These are phyloP conservation scores for Solanum hybrid DNA, from an alignment of 305 asterid species.

Conservation along the genomic window DNA sequence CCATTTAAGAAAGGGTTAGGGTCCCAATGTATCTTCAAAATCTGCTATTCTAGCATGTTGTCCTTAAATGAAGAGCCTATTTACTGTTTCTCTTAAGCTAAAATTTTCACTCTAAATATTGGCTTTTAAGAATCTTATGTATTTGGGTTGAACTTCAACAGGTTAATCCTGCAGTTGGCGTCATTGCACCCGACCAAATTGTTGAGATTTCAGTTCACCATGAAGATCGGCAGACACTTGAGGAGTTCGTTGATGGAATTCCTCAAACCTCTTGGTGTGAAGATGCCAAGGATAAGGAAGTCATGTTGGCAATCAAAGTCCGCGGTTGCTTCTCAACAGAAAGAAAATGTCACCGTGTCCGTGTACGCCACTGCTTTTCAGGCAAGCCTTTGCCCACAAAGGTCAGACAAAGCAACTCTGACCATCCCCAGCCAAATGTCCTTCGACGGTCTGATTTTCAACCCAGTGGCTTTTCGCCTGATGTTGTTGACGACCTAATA, in stretches of 20 bases:
- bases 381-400: slow-evolving; percentile 49
- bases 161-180: slow-evolving; percentile 73
- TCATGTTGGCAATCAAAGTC: slow-evolving; percentile 40
- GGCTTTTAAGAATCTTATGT: not conserved
- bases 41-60: not conserved
- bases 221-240: slow-evolving; percentile 66
- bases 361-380: slow-evolving; percentile 64
- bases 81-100: not conserved
- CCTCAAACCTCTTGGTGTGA: slow-evolving; percentile 81
- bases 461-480: slow-evolving; percentile 40
- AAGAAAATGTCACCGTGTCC: slow-evolving; percentile 52
- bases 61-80: not conserved
- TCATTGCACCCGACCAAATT: slow-evolving; percentile 53
- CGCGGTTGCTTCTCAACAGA: slow-evolving; percentile 55
- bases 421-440: slow-evolving; percentile 33
- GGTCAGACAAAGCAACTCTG: slow-evolving; percentile 19
- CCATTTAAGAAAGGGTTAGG: not conserved
- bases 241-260: slow-evolving; percentile 74
- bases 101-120: not conserved
- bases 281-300: slow-evolving; percentile 92
- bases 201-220: slow-evolving; percentile 63
- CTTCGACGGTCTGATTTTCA: slow-evolving; percentile 65
- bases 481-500: slow-evolving; percentile 57
- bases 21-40: not conserved
- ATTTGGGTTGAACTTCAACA: slow-evolving; percentile 15